Conservation (phyloP, 202 grass and related monocot genomes). For the Carex arenaria region DNA sequence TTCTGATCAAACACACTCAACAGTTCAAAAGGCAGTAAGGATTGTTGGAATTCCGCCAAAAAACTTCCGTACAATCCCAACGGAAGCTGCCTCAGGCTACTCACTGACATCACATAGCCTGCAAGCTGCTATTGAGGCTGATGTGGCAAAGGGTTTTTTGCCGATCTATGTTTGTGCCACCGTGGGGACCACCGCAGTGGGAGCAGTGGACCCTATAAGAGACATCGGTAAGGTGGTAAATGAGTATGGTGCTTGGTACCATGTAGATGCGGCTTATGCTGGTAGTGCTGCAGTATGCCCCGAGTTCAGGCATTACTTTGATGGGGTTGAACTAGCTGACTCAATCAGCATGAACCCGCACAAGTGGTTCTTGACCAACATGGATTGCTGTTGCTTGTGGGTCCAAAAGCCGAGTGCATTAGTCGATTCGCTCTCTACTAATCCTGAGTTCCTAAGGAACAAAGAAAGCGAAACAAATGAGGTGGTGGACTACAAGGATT, state of each 20-base stretch:
- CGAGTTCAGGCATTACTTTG: constrained; percentile 30
- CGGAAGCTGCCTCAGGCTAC: neutral
- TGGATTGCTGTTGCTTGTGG: constrained; percentile 58
- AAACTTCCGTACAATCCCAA: constrained; percentile 37
- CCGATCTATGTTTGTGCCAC: constrained; percentile 44
- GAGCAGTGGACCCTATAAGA: constrained; percentile 31
- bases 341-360: constrained; percentile 64
- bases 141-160: constrained; percentile 16
- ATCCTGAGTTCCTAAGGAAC: constrained; percentile 30
- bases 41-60: constrained; percentile 38
- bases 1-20: constrained; percentile 62
- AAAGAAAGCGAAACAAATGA: neutral
- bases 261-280: constrained; percentile 50
- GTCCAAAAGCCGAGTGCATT: constrained; percentile 8
- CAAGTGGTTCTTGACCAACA: constrained; percentile 65
- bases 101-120: constrained; percentile 8
- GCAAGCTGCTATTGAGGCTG: neutral
- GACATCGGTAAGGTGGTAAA: constrained; percentile 33
- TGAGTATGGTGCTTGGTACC: constrained; percentile 34
- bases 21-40: constrained; percentile 36
- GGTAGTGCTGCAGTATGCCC: constrained; percentile 37
- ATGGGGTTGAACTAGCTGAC: constrained; percentile 47
- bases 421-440: constrained; percentile 24
- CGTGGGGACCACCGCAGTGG: constrained; percentile 33
- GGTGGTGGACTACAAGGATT: constrained; percentile 48